Evolutionary conservation across 129 eudicot species (phyloP).

Genomic region (Oenanthe sinensis): DNA sequence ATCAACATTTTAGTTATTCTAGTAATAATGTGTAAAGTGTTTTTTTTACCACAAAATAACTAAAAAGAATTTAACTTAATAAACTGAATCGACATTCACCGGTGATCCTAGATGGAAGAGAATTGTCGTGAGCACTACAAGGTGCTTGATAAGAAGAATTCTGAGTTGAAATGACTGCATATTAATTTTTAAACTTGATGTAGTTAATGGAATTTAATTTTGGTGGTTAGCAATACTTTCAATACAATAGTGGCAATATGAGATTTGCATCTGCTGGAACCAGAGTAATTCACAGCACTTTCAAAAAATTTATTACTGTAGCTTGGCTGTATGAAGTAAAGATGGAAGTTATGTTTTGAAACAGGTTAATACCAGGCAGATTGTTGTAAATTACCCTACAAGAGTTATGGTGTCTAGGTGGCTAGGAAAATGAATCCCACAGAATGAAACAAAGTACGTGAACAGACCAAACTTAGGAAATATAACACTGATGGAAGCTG

Average conservation of each 20-base stretch:
- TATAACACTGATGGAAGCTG: not conserved
- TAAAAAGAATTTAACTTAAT: too few species aligned
- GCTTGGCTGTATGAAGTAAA: not conserved
- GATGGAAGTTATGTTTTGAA: not conserved
- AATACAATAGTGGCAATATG: not conserved
- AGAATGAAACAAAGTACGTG: not conserved
- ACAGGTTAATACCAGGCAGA: not conserved
- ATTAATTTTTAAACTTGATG: too few species aligned
- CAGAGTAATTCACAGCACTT: not conserved
- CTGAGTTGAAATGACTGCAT: not conserved
- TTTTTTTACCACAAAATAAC: too few species aligned
- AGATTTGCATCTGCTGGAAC: not conserved
- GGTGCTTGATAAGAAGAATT: not conserved
- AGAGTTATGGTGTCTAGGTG: not conserved
- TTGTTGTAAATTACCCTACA: not conserved
- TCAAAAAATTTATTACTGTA: too few species aligned
- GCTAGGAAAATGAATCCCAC: not conserved
- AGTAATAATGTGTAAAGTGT: too few species aligned
- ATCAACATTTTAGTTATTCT: too few species aligned
- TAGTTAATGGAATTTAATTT: not conserved
- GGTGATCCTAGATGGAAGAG: not conserved
- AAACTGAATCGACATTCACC: too few species aligned
- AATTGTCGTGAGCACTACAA: not conserved
- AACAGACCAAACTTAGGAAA: not conserved
- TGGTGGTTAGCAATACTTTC: not conserved